Conservation (phyloP, 75 land plant genomes). For the Selaginella moellendorffii region DNA sequence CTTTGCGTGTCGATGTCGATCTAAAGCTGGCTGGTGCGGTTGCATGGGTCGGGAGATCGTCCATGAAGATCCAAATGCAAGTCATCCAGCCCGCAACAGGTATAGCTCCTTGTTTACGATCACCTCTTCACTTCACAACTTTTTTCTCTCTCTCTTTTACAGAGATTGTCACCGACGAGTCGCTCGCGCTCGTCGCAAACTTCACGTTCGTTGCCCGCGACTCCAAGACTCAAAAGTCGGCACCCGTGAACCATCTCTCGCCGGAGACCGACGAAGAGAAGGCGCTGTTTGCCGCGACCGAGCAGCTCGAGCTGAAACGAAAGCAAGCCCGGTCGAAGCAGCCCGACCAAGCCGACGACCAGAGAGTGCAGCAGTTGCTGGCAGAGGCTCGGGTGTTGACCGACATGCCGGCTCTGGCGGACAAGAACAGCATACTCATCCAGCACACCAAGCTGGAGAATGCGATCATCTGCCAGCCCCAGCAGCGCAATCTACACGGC, state of each 20-base stretch:
- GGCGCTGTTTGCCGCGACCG: conserved; percentile 36
- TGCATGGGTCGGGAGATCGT: conserved; percentile 92
- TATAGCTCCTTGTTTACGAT: conserved; percentile 8
- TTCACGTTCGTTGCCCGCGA: conserved; percentile 95
- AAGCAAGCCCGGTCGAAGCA: conserved; percentile 40
- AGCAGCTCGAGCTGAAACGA: conserved; percentile 39
- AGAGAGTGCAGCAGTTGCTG: conserved; percentile 39
- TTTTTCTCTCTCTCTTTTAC: neutral
- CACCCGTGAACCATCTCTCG: conserved; percentile 56
- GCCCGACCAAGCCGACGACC: conserved; percentile 19
- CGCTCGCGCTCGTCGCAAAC: conserved; percentile 74
- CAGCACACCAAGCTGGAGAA: conserved; percentile 73
- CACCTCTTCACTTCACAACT: neutral
- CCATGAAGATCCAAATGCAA: conserved; percentile 74
- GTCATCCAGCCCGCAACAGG: conserved; percentile 52
- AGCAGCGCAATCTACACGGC: conserved; percentile 90
- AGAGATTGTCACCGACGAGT: conserved; percentile 15
- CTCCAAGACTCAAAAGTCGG: conserved; percentile 65
- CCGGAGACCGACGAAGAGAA: conserved; percentile 80
- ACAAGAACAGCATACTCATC: conserved; percentile 71
- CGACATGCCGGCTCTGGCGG: conserved; percentile 93
- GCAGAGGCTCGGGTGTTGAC: conserved; percentile 66
- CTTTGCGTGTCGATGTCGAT: conserved; percentile 51
- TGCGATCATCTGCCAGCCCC: conserved; percentile 85
- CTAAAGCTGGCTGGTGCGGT: conserved; percentile 65